Conservation (phyloP, 805 yeast genomes). For the Wickerhamomyces bisporus region DNA sequence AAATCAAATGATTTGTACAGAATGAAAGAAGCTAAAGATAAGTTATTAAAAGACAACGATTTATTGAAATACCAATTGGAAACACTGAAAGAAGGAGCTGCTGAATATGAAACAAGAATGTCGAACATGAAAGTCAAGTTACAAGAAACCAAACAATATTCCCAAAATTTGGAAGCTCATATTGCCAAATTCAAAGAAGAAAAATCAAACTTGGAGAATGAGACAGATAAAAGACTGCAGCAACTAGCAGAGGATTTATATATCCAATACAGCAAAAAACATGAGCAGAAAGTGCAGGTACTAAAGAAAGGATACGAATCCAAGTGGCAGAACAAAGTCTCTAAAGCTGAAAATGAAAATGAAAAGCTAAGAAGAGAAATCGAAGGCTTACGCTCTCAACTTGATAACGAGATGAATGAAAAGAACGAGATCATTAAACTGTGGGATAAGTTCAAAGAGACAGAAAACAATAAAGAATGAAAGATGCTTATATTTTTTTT, state of each 20-base stretch:
- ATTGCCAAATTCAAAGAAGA: conserved; percentile 30
- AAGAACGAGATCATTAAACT: conserved; percentile 51
- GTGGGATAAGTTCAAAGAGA: conserved; percentile 32
- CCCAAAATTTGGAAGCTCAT: conserved; percentile 20
- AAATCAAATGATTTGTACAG: conserved; percentile 25
- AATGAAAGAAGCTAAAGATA: conserved; percentile 24
- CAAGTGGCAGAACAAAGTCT: conserved; percentile 43
- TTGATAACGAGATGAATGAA: conserved; percentile 49
- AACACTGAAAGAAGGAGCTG: conserved; percentile 19
- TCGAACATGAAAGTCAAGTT: conserved; percentile 14
- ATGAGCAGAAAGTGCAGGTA: conserved; percentile 62
- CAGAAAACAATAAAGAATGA: conserved; percentile 5
- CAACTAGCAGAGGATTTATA: conserved; percentile 67
- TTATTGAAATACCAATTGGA: conserved; percentile 21
- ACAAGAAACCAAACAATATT: conserved; percentile 16
- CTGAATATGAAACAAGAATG: conserved; percentile 21
- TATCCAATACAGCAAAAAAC: conserved; percentile 70
- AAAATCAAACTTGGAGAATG: conserved; percentile 35
- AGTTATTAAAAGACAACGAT: conserved; percentile 18
- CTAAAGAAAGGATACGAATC: conserved; percentile 54
- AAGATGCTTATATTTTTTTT: too few relatives aligned
- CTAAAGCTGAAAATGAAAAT: conserved; percentile 37
- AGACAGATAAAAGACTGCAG: conserved; percentile 50
- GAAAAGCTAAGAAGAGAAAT: conserved; percentile 45
- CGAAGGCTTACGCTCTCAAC: conserved; percentile 42